Conservation (phyloP, 352 stramenopile genomes). For the Blastocystis sp. region DNA sequence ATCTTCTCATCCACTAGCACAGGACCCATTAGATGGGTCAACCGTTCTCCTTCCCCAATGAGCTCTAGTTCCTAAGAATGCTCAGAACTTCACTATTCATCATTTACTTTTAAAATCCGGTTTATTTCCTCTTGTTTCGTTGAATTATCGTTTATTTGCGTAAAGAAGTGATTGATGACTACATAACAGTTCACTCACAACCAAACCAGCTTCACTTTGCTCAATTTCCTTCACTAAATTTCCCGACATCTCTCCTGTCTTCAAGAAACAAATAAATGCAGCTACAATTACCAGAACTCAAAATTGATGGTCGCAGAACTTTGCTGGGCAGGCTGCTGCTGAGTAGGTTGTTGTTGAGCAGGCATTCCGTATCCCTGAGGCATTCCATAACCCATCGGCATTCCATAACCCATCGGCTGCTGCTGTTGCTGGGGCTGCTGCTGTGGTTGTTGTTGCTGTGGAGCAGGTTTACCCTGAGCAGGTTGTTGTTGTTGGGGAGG, state of each 20-base stretch:
- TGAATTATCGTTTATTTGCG: neutral
- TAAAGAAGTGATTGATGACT: slow-evolving; percentile 22
- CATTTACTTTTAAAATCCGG: neutral
- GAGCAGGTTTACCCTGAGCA: no score
- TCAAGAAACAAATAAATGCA: slow-evolving; percentile 50
- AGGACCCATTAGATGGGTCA: slow-evolving; percentile 1
- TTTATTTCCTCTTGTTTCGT: slow-evolving; percentile 51
- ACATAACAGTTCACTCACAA: neutral
- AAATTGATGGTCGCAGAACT: slow-evolving; percentile 43
- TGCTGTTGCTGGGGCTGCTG: neutral
- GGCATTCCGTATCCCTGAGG: slow-evolving; percentile 34
- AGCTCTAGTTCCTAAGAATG: slow-evolving; percentile 14
- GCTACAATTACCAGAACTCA: slow-evolving; percentile 22
- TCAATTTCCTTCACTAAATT: slow-evolving; percentile 11
- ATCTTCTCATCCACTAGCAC: slow-evolving; percentile 9
- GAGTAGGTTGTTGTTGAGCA: neutral
- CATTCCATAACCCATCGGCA: slow-evolving; percentile 40
- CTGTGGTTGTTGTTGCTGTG: neutral
- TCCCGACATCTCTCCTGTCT: neutral
- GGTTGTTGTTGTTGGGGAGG: neutral
- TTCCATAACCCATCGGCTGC: slow-evolving; percentile 7
- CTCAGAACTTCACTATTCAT: neutral
- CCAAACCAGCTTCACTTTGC: slow-evolving; percentile 20
- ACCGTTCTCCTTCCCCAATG: slow-evolving; percentile 17
- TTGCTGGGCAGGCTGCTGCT: slow-evolving; percentile 38